Percentiles rank a stretch among this genome's conserved stretches.
These are phyloP conservation scores for Carex kokanica DNA, from an alignment of 176 grass and related monocot genomes.

Conservation along the genomic window DNA sequence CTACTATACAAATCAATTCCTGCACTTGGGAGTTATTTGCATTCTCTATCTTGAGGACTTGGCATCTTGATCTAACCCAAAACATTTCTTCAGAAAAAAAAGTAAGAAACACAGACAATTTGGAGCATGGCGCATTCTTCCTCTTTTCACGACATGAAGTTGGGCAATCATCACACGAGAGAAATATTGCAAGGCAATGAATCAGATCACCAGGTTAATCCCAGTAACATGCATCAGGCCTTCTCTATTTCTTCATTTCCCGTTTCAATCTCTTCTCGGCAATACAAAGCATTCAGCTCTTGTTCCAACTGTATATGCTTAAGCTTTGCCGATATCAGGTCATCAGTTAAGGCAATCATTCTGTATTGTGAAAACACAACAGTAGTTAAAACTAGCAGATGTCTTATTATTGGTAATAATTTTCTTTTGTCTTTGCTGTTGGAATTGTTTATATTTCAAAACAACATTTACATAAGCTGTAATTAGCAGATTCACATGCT, in stretches of 20 bases:
- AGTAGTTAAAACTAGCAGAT: not conserved
- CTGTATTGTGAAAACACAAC: conserved; percentile 34
- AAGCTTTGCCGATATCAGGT: conserved; percentile 73
- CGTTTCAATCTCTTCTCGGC: conserved; percentile 78
- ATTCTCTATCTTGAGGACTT: not conserved
- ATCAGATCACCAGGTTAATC: conserved; percentile 27
- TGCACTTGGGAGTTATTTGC: not conserved
- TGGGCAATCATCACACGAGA: conserved; percentile 11
- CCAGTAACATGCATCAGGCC: conserved; percentile 36
- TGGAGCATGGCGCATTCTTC: not conserved
- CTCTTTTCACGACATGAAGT: conserved; percentile 15
- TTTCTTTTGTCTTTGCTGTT: not conserved
- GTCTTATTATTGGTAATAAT: not conserved
- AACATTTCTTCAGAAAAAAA: not conserved
- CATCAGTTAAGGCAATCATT: conserved; percentile 84
- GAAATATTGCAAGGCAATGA: conserved; percentile 25
- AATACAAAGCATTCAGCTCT: conserved; percentile 86
- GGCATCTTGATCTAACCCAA: conserved; percentile 12
- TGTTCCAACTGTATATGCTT: conserved; percentile 89
- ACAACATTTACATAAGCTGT: not conserved
- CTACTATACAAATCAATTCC: conserved; percentile 29
- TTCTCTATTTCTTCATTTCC: conserved; percentile 60
- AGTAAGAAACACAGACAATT: not conserved
- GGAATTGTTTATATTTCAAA: conserved; percentile 1
- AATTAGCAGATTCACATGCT: not conserved